These are phyloP conservation scores for Chlamydomonas incerta DNA, from an alignment of 139 green algal species.

Conservation along the genomic window DNA sequence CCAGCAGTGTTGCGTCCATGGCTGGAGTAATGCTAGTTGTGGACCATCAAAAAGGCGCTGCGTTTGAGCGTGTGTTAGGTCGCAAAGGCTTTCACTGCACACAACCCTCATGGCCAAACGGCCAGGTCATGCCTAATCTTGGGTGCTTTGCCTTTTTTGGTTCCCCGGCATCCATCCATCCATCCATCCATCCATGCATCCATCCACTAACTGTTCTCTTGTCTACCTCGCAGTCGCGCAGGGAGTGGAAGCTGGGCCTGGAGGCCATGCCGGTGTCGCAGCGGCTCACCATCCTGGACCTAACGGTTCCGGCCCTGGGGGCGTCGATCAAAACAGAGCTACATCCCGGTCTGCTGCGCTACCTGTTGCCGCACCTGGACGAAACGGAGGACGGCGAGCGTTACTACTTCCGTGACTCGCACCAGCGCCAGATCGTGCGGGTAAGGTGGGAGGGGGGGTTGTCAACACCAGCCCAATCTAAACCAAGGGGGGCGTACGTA, in stretches of 20 bases:
- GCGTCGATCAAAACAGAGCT: not conserved
- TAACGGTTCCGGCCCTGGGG: not conserved
- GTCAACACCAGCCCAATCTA: no score
- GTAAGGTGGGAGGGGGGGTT: no score
- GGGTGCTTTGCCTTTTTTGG: no score
- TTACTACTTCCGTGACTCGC: not conserved
- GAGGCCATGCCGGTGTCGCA: not conserved
- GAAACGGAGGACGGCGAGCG: constrained; percentile 3
- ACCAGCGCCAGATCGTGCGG: constrained; percentile 28
- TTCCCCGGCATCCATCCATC: not conserved
- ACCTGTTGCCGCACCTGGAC: constrained; percentile 10
- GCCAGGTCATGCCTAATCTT: no score
- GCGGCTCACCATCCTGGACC: not conserved
- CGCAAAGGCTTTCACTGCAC: no score
- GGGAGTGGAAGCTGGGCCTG: constrained; percentile 2
- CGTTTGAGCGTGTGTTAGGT: no score
- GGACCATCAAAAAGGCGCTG: no score
- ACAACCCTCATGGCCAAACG: no score
- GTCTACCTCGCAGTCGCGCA: not conserved
- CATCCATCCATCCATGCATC: no score
- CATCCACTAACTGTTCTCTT: not conserved
- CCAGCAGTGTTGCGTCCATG: no score
- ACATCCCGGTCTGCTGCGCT: not conserved
- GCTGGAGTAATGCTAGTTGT: no score
- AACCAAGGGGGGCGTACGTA: no score